Percentiles rank a stretch among this genome's conserved stretches.
Conservation (phyloP, 2,329 filamentous ascomycete species). For the Cercospora berteroae region DNA sequence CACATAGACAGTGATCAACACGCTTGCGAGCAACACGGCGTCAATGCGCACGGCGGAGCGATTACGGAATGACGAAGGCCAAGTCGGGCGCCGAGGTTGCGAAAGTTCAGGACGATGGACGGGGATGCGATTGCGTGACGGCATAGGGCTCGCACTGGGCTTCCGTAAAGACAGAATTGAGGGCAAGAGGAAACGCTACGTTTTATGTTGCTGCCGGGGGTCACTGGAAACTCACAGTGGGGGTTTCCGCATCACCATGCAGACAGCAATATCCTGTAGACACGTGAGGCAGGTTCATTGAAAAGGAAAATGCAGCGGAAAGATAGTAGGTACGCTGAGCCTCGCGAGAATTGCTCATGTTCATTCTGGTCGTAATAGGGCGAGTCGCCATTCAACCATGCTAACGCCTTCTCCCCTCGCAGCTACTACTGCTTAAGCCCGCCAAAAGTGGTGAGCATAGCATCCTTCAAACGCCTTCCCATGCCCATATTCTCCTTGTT, state of each 20-base stretch:
- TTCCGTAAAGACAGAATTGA: not conserved
- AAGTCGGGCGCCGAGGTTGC: not conserved
- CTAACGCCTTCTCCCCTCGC: not conserved
- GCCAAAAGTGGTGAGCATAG: slow-evolving; percentile 14
- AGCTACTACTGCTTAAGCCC: slow-evolving; percentile 7
- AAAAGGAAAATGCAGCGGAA: not conserved
- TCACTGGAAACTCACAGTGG: not conserved
- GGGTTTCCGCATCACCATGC: too few relatives aligned
- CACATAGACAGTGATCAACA: not conserved
- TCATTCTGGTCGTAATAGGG: not conserved
- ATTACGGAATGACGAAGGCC: not conserved
- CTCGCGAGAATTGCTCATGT: not conserved
- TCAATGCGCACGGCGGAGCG: not conserved
- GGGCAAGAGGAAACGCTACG: not conserved
- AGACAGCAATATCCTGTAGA: too few relatives aligned
- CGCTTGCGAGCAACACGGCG: not conserved
- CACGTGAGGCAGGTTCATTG: too few relatives aligned
- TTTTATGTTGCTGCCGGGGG: not conserved
- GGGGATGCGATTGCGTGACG: not conserved
- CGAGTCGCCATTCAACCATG: slow-evolving; percentile 10
- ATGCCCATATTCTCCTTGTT: slow-evolving; percentile 26
- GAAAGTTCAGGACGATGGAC: not conserved
- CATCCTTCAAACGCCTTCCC: slow-evolving; percentile 27
- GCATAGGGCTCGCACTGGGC: not conserved
- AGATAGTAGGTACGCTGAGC: not conserved